These are phyloP conservation scores for Ballota nigra DNA, from an alignment of 257 asterid species.

Conservation along the genomic window DNA sequence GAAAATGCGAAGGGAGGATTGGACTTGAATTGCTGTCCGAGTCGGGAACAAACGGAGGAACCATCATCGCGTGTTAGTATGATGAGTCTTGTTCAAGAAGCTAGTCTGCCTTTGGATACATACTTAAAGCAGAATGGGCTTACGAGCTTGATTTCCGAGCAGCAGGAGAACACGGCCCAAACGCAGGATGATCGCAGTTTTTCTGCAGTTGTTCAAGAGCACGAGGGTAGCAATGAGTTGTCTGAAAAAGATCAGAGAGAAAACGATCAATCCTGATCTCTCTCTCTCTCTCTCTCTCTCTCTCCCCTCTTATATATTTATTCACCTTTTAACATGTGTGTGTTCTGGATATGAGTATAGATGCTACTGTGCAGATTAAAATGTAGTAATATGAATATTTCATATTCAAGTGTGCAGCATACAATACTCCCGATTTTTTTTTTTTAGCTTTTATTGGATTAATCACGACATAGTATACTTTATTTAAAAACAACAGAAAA, in stretches of 20 bases:
- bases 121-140: slow-evolving; percentile 87
- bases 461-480: neutral
- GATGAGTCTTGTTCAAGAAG: slow-evolving; percentile 82
- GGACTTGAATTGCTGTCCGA: slow-evolving; percentile 72
- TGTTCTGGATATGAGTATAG: slow-evolving; percentile 13
- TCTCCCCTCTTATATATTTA: neutral
- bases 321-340: slow-evolving; percentile 17
- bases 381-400: slow-evolving; percentile 5
- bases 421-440: neutral
- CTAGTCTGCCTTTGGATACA: slow-evolving; percentile 74
- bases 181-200: slow-evolving; percentile 35
- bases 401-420: slow-evolving; percentile 10
- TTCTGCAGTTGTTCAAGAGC: slow-evolving; percentile 37
- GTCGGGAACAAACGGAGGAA: slow-evolving; percentile 31
- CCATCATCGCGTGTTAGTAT: slow-evolving; percentile 54
- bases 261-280: slow-evolving; percentile 29
- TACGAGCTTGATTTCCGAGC: slow-evolving; percentile 64
- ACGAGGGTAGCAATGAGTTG: slow-evolving; percentile 37
- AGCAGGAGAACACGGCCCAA: slow-evolving; percentile 38
- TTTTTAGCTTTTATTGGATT: neutral
- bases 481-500: too few relatives aligned
- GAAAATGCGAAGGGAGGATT: slow-evolving; percentile 48
- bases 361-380: neutral
- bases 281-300: neutral
- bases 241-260: slow-evolving; percentile 35